Conservation (phyloP, 1,284 basidiomycete genomes). For the Sporisorium exsertum region DNA sequence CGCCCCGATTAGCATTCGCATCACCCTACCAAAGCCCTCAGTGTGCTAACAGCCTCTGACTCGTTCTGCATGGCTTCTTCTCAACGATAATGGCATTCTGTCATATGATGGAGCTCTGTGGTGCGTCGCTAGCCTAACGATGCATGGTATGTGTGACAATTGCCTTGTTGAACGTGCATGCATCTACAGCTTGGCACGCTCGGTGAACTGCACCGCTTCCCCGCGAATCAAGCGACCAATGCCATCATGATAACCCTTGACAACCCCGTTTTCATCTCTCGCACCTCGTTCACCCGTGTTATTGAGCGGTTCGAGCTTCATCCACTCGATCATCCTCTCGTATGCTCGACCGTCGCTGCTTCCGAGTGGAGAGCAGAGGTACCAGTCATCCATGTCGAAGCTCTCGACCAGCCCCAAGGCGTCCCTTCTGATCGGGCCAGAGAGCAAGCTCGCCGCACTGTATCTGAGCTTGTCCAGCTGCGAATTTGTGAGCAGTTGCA, state of each 20-base stretch:
- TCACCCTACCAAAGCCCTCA: neutral
- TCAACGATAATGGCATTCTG: neutral
- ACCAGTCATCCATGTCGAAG: slow-evolving; percentile 62
- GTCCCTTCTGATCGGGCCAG: slow-evolving; percentile 39
- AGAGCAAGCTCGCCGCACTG: slow-evolving; percentile 23
- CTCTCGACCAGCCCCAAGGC: slow-evolving; percentile 54
- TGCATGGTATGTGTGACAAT: neutral
- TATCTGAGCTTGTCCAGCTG: slow-evolving; percentile 32
- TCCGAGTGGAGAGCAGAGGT: slow-evolving; percentile 56
- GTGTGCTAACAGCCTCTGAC: neutral
- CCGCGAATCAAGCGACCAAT: slow-evolving; percentile 55
- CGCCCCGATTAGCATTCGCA: neutral
- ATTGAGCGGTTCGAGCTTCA: slow-evolving; percentile 60
- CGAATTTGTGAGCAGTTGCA: slow-evolving; percentile 12
- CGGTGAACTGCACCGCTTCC: slow-evolving; percentile 47
- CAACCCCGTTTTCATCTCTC: slow-evolving; percentile 53
- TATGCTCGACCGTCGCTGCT: slow-evolving; percentile 56
- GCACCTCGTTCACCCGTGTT: slow-evolving; percentile 48
- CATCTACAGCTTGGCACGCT: slow-evolving; percentile 29
- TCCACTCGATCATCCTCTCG: slow-evolving; percentile 61
- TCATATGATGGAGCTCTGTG: neutral
- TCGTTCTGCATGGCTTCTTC: neutral
- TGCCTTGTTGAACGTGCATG: neutral
- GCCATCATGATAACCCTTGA: slow-evolving; percentile 53
- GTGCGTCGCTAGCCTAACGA: neutral